phyloP scores from a whole-genome alignment of 106 monocot genomes.

The Allium sativum region DNA sequence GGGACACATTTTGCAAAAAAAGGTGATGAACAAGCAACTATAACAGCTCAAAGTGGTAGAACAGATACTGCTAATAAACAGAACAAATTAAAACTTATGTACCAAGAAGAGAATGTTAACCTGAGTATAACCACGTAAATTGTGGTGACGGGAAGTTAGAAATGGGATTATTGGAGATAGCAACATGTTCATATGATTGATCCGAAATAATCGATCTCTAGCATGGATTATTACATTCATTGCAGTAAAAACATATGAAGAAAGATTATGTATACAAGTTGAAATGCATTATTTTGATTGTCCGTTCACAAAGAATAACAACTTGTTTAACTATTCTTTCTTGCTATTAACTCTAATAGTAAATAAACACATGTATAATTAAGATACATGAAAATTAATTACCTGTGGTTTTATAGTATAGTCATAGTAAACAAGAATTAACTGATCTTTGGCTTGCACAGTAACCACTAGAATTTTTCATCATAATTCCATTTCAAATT shows the following conservation, averaged over 20 bases:
- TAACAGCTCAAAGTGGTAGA: constrained; percentile 2
- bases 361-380: constrained; percentile 2
- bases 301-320: too few relatives aligned
- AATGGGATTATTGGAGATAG: constrained; percentile 92
- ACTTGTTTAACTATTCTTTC: too few relatives aligned
- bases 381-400: background rate
- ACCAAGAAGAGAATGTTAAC: constrained; percentile 17
- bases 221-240: constrained; percentile 84
- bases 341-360: background rate
- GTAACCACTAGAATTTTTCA: background rate
- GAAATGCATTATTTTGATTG: too few relatives aligned
- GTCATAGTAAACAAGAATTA: constrained; percentile 68
- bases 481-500: background rate
- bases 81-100: background rate
- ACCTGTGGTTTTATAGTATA: constrained; percentile 79
- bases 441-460: constrained; percentile 63
- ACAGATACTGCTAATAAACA: background rate
- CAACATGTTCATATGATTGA: constrained; percentile 55
- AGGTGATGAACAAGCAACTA: constrained; percentile 79
- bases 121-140: constrained; percentile 87
- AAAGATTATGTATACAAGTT: constrained; percentile 48
- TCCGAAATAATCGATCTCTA: constrained; percentile 32
- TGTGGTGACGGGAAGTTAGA: constrained; percentile 96
- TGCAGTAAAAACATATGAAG: constrained; percentile 94
- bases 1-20: constrained; percentile 65